Evolutionary conservation across 208 protist species (phyloP).

Genomic region (Spongospora subterranea): DNA sequence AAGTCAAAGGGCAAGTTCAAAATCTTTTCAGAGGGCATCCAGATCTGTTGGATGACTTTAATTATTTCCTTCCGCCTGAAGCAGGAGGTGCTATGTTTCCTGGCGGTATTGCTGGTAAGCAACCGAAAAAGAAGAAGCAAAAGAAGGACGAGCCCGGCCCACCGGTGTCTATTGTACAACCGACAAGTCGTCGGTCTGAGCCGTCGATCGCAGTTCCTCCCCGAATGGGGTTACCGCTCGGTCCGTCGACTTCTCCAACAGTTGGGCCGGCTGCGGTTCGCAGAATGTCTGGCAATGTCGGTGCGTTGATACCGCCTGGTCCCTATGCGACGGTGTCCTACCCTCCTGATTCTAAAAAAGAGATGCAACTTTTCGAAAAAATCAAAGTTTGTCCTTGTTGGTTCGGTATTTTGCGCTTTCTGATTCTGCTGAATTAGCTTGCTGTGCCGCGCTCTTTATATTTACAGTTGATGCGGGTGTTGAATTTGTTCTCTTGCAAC

Average conservation of each 20-base stretch:
- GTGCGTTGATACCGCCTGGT: conserved; percentile 16
- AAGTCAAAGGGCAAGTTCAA: conserved; percentile 54
- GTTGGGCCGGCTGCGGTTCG: not conserved
- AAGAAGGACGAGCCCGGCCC: not conserved
- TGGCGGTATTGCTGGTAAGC: not conserved
- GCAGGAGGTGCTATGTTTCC: not conserved
- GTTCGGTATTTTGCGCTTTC: not conserved
- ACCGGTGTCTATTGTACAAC: not conserved
- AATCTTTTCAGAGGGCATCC: conserved; percentile 60
- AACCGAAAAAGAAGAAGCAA: not conserved
- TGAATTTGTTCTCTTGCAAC: conserved; percentile 57
- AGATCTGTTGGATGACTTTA: conserved; percentile 61
- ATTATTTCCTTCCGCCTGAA: conserved; percentile 59
- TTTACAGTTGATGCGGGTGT: conserved; percentile 24
- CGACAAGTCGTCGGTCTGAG: not conserved
- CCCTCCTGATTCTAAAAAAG: conserved; percentile 35
- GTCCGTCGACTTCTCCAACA: not conserved
- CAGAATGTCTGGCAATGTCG: conserved; percentile 20
- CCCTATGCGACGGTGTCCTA: conserved; percentile 45
- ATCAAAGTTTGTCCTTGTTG: conserved; percentile 6
- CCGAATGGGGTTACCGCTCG: not conserved
- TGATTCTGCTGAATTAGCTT: not conserved
- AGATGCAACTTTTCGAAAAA: conserved; percentile 55
- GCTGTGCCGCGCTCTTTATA: conserved; percentile 2
- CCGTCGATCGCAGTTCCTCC: not conserved